A percentile compares a stretch with the other conserved stretches of the same genome.
Evolutionary conservation across 768 basidiomycete species (phyloP).

Genomic region (Russula dissimulans): DNA sequence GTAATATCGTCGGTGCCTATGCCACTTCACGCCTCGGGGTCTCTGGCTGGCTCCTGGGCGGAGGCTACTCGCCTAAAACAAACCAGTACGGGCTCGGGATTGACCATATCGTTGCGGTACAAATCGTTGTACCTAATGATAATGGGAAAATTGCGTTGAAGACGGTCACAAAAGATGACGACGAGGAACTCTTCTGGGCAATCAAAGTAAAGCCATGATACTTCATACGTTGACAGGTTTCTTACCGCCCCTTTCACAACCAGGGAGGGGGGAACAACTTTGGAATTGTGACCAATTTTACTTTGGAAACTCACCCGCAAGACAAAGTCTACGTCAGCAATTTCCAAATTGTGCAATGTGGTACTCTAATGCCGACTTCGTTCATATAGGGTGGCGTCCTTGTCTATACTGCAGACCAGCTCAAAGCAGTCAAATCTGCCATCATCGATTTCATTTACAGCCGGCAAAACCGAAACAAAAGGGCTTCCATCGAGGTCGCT

Average conservation of each 20-base stretch:
- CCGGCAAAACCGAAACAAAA: too few species aligned
- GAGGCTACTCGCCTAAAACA: slow-evolving; percentile 25
- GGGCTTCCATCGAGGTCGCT: too few species aligned
- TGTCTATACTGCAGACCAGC: neutral
- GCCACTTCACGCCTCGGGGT: neutral
- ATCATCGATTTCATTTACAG: neutral
- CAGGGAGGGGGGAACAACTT: slow-evolving; percentile 17
- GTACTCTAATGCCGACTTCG: too few species aligned
- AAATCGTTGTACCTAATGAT: slow-evolving; percentile 26
- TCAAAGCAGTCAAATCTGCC: neutral
- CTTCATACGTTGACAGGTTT: too few species aligned
- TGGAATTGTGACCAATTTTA: slow-evolving; percentile 9
- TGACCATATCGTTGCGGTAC: slow-evolving; percentile 26
- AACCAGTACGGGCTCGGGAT: slow-evolving; percentile 28
- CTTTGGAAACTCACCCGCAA: slow-evolving; percentile 18
- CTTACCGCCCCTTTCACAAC: too few species aligned
- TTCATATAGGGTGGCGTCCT: neutral
- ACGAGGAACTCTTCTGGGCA: neutral
- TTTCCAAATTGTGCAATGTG: too few species aligned
- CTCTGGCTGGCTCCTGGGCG: neutral
- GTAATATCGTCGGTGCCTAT: neutral
- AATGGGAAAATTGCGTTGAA: neutral
- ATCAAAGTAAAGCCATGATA: too few species aligned
- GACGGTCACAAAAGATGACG: neutral
- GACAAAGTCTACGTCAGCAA: slow-evolving; percentile 22